Evolutionary conservation across 2,329 filamentous ascomycete genomes (phyloP), one percentile per base, ranked within the genome.

Genomic region (Cercospora berteroae): DNA sequence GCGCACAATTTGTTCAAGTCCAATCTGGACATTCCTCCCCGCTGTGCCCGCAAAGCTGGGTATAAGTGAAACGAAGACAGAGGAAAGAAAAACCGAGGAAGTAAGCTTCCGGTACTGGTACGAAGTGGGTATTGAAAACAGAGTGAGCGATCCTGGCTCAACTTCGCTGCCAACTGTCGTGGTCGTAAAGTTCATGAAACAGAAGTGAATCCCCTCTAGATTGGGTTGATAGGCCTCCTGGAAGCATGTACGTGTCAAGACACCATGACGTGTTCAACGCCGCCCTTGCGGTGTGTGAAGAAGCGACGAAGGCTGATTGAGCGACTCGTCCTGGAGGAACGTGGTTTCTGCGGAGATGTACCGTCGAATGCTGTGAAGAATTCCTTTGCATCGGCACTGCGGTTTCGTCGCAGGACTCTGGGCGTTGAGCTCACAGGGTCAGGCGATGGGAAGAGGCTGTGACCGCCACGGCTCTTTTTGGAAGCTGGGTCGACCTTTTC

Each of bases 361-460:
- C 20, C 60, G 18, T 67, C 56, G 5, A 60, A 29, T 18, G 63
- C 66, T 8, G 60, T 27, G 3, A 64, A 42, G 52, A 60, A 64
- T 4, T 39, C 60, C 52, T 70, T 69, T 23, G 48, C 64, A 27
- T 67, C 58, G 6, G 63, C 66, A 25, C 64, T 69, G 31, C 67
- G 44, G 9, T 67, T 50, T 13, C 48, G 64, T 13, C 58, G 29
- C 23, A 60, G 65, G 20, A 31, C 8, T 6, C 52, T 9, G 52
- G n/a, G 52, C 10, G 52, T 57, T 56, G 70, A 64, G 5, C 69
- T 66, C 13, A 68, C 42, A 31, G 66, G 70, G n/a, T 62, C 64
- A 12, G 68, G 70, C 6, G 44, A 50, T 23, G 71, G 67, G n/a
- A 71, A 72, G 23, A 71, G 66, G n/a, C 39, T 59, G 3, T 68